Evolutionary conservation across 768 basidiomycete species (phyloP).

Genomic region (Xerocomellus amylosporus): DNA sequence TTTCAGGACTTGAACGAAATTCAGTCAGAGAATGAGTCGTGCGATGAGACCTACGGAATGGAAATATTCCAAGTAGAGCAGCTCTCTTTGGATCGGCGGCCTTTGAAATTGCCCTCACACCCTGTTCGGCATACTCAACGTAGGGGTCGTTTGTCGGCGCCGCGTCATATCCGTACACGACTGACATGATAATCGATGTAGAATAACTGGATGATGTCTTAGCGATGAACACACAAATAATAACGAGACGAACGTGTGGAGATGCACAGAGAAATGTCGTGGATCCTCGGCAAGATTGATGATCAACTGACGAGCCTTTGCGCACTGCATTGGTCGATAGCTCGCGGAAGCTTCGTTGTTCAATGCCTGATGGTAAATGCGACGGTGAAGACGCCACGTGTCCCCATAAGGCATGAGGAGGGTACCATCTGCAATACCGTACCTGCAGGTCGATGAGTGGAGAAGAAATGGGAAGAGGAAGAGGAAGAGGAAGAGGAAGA

Average conservation of each 20-base stretch:
- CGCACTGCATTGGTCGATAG: slow-evolving; percentile 35
- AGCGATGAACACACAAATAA: neutral
- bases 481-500: too few relatives aligned
- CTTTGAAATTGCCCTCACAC: slow-evolving; percentile 17
- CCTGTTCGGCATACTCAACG: slow-evolving; percentile 17
- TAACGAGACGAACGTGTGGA: slow-evolving; percentile 20
- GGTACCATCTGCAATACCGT: slow-evolving; percentile 36
- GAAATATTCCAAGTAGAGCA: slow-evolving; percentile 24
- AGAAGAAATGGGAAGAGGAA: neutral
- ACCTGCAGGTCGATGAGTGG: slow-evolving; percentile 7
- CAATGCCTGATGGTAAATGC: slow-evolving; percentile 36
- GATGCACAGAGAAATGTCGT: slow-evolving; percentile 23
- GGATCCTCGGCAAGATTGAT: slow-evolving; percentile 31
- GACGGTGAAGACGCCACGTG: slow-evolving; percentile 37
- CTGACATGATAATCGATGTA: slow-evolving; percentile 26
- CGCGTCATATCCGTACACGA: slow-evolving; percentile 27
- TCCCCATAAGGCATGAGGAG: slow-evolving; percentile 38
- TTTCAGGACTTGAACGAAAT: slow-evolving; percentile 15
- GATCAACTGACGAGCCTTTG: slow-evolving; percentile 34
- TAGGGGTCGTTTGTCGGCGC: slow-evolving; percentile 21
- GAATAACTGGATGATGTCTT: slow-evolving; percentile 19
- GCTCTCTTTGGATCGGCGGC: slow-evolving; percentile 18
- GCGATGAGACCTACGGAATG: slow-evolving; percentile 22
- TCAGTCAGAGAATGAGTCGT: neutral
- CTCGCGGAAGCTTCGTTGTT: slow-evolving; percentile 22